Percentiles rank a stretch among this genome's conserved stretches.
phyloP scores from a whole-genome alignment of 306 rosid species.

The Abrus precatorius region DNA sequence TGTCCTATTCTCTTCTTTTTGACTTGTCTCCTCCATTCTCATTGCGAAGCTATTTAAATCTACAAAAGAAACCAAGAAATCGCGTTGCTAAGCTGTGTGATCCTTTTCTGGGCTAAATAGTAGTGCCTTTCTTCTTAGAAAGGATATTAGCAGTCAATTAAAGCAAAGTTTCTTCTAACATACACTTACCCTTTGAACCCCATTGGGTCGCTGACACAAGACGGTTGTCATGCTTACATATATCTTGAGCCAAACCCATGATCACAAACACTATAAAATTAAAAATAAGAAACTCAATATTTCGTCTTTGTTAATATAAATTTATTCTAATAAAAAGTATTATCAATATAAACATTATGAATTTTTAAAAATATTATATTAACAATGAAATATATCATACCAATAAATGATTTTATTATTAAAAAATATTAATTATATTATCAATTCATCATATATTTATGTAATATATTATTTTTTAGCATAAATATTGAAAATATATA shows the following conservation, averaged over 20 bases:
- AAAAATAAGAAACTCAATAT: no score
- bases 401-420: no score
- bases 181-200: not conserved
- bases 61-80: slow-evolving; percentile 43
- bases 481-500: no score
- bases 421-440: no score
- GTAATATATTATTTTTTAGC: no score
- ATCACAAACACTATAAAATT: no score
- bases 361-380: no score
- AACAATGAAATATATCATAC: no score
- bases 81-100: slow-evolving; percentile 38
- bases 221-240: slow-evolving; percentile 26
- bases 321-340: no score
- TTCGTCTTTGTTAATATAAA: no score
- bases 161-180: slow-evolving; percentile 33
- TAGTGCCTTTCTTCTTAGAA: slow-evolving; percentile 34
- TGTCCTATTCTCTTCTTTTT: slow-evolving; percentile 43
- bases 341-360: no score
- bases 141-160: slow-evolving; percentile 33
- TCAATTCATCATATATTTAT: no score
- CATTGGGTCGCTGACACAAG: not conserved
- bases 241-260: not conserved
- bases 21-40: slow-evolving; percentile 12
- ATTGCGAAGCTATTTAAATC: not conserved
- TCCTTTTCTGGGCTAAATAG: not conserved